These are phyloP conservation scores for Alternaria novae-zelandiae DNA, from an alignment of 2,329 filamentous ascomycete species.

Conservation along the genomic window DNA sequence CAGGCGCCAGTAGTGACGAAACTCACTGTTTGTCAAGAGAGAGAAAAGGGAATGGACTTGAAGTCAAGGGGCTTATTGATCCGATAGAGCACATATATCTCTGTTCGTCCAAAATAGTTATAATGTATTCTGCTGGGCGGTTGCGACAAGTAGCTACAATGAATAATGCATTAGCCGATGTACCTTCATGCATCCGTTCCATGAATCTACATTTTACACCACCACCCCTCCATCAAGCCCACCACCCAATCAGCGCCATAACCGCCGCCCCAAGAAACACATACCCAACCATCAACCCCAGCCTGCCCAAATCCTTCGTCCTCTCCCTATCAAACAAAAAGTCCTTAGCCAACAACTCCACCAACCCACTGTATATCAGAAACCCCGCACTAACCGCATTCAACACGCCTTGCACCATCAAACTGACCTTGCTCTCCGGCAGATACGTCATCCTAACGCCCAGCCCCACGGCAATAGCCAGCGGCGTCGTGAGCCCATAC, in stretches of 20 bases:
- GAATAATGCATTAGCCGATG: not conserved
- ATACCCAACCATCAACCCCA: not conserved
- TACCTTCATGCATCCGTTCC: not conserved
- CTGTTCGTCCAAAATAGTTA: not conserved
- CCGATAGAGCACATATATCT: not conserved
- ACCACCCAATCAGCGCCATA: constrained; percentile 8
- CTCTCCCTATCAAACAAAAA: constrained; percentile 7
- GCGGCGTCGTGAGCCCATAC: constrained; percentile 1
- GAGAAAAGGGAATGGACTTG: not conserved
- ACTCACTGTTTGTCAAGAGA: not conserved
- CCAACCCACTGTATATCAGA: constrained; percentile 2
- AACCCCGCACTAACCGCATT: constrained; percentile 10
- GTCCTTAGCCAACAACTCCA: constrained; percentile 8
- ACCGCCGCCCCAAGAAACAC: constrained; percentile 1
- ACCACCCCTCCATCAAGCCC: not conserved
- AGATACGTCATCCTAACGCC: not conserved
- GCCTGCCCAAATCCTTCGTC: not conserved
- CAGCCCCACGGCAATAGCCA: constrained; percentile 2
- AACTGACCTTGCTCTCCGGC: not conserved
- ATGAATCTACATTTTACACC: too few species aligned
- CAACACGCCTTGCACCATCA: constrained; percentile 2
- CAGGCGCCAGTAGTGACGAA: constrained; percentile 15
- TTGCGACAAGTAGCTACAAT: not conserved
- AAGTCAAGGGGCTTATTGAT: not conserved
- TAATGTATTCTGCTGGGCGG: not conserved